These are phyloP conservation scores for Lolium rigidum DNA, from an alignment of 176 grass and related monocot genomes.

Conservation along the genomic window DNA sequence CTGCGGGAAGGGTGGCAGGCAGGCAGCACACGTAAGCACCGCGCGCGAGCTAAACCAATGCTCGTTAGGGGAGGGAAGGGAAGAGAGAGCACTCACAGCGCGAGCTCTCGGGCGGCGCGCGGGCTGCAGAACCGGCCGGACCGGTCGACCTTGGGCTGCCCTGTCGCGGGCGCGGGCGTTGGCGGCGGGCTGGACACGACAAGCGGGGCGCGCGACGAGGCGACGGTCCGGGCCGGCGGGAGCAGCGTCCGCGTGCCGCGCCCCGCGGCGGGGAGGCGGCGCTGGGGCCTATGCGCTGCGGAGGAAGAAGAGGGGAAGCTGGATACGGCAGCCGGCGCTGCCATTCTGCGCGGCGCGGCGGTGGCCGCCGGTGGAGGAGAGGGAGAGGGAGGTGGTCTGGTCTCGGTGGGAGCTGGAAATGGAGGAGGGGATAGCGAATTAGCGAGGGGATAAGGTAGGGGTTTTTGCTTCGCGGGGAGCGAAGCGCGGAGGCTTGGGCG, in stretches of 20 bases:
- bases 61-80: not conserved
- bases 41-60: not conserved
- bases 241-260: constrained; percentile 13
- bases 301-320: not conserved
- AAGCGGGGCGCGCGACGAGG: constrained; percentile 39
- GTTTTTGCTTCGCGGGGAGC: constrained; percentile 4
- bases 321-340: not conserved
- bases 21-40: not conserved
- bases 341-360: constrained; percentile 40
- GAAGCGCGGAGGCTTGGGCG: not conserved
- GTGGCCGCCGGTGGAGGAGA: constrained; percentile 37
- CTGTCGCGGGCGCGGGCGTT: not conserved
- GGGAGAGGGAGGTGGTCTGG: not conserved
- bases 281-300: not conserved
- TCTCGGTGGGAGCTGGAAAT: constrained; percentile 36
- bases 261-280: not conserved
- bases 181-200: constrained; percentile 37
- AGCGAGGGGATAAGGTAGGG: constrained; percentile 56
- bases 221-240: constrained; percentile 37
- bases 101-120: constrained; percentile 89
- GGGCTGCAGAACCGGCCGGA: constrained; percentile 87
- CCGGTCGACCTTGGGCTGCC: constrained; percentile 61
- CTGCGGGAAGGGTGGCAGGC: constrained; percentile 36
- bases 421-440: constrained; percentile 32
- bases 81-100: constrained; percentile 64